Evolutionary conservation across 1,284 basidiomycete genomes (phyloP).

Genomic region (Naganishia sp.): DNA sequence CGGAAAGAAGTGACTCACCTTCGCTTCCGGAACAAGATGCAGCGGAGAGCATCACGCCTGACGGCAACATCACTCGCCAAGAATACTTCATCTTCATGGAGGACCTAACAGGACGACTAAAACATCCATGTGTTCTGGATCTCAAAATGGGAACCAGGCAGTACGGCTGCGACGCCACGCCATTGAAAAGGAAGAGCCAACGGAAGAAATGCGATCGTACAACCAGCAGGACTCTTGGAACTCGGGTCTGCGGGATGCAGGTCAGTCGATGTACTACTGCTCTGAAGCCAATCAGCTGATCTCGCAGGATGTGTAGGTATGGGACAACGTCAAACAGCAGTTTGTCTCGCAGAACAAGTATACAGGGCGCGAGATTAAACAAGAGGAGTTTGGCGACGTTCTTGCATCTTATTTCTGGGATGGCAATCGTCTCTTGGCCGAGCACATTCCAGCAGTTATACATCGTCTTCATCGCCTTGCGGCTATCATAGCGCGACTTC

Average conservation of each 20-base stretch:
- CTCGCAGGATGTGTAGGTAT: constrained; percentile 66
- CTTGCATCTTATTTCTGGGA: constrained; percentile 82
- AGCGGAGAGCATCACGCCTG: not conserved
- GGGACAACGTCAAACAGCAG: constrained; percentile 76
- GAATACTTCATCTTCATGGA: constrained; percentile 99
- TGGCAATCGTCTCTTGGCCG: constrained; percentile 76
- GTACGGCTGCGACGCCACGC: constrained; percentile 93
- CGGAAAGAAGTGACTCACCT: constrained; percentile 11
- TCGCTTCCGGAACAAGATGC: constrained; percentile 6
- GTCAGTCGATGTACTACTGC: constrained; percentile 58
- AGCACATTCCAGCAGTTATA: constrained; percentile 89
- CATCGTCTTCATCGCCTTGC: constrained; percentile 94
- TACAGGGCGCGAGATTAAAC: constrained; percentile 82
- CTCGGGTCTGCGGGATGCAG: constrained; percentile 98
- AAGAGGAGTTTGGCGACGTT: constrained; percentile 79
- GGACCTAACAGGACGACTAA: constrained; percentile 92
- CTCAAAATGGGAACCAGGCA: constrained; percentile 99
- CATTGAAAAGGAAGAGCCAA: constrained; percentile 93
- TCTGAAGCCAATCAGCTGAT: not conserved
- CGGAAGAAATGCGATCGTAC: constrained; percentile 97
- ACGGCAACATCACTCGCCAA: constrained; percentile 67
- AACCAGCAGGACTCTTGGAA: constrained; percentile 85
- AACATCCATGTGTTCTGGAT: constrained; percentile 92
- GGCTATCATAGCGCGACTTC: constrained; percentile 79
- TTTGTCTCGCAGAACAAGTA: constrained; percentile 98